Base-by-base conservation (phyloP, 495 filamentous ascomycete species). In the Podospora pseudopauciseta region DNA sequence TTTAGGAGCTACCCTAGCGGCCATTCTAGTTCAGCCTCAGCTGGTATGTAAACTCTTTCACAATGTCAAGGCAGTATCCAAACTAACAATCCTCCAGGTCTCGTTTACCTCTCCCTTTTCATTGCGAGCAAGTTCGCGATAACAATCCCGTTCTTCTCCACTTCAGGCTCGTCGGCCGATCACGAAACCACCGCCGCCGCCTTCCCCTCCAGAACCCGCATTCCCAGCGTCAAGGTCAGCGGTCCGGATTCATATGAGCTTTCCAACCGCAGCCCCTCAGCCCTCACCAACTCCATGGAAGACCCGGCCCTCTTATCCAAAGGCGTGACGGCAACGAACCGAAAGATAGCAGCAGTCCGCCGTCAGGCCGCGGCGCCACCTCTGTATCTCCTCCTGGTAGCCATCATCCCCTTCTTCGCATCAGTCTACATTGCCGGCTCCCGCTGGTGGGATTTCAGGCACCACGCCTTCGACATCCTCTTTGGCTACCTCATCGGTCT, bases 381-480 rank as follows among this genome's bases (percentile, higher is more conserved):
- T 4, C 65, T 87, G 6, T 94, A 92, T 81, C 90, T 92, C 63
- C 80, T 91, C 2, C 77, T 91, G 65, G 69, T 94, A 39, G 86
- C 91, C 66, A 81, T 92, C 67, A 76, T 91, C 26, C 87, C 87
- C 19, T 82, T 83, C 72, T 83, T 86, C 68, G 79, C 79, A 13
- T 81, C 86, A 60, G 75, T 85, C 63, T 87, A 84, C 69, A 81
- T 89, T 60, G 76, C 86, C 26, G 81, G 84, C 57, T 87, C 85
- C n/a, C 82, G 87, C 20, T 88, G 84, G 78, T 88, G 92, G 83
- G 93, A 97, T 74, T 92, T 90, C 73, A 85, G 92, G 9, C 93
- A 97, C 71, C 92, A 96, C 78, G 91, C 89, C 15, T 96, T 97
- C 78, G 93, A 97, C 68, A 93, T 96, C 57, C 82, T 97, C 26